Base-by-base conservation (phyloP, 1,139 yeast genomes). In the Debaryomyces fabryi region DNA sequence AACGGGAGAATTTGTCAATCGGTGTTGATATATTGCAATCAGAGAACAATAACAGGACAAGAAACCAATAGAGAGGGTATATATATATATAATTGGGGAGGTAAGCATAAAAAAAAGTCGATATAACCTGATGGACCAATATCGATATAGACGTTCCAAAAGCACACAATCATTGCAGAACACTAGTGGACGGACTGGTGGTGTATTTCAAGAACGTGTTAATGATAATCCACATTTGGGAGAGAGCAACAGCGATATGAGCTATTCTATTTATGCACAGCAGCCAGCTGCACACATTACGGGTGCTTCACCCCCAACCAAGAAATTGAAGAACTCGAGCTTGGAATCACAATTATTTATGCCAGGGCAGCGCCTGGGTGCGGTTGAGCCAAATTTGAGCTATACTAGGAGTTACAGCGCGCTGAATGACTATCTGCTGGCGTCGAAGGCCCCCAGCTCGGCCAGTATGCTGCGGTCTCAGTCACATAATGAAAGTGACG, bases 401-500 rank as follows among this genome's bases (percentile, higher is more conserved):
- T 52, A 48, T 35, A 46, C 57, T 23, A 39, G 58, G 38, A 47
- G 51, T 21, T 45, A 38, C 15, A 41, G 29, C 15, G 10, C 32
- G 20, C n/a, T 24, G 25, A 27, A 16, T n/a, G 20, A 40, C 12
- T 7, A 16, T 29, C 43, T 37, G 13, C 21, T n/a, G n/a, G 38
- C 4, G 25, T 23, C 24, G 6, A 20, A 9, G 12, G 9, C 13
- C 3, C 12, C 12, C 10, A 25, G 29, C 18, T n/a, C 23, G 18
- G 6, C 27, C 12, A 33, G 3, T 8, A 15, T 16, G n/a, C 29
- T 8, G 36, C 42, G 29, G 9, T 15, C 29, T 6, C 23, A 39
- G 10, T 32, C 36, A 15, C 20, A 24, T 12, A 20, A 29, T n/a
- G 41, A 42, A 6, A 52, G 55, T 32, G 74, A 70, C 53, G 80